These are phyloP conservation scores for Fraxinus americana DNA, from an alignment of 257 asterid species.

Conservation along the genomic window DNA sequence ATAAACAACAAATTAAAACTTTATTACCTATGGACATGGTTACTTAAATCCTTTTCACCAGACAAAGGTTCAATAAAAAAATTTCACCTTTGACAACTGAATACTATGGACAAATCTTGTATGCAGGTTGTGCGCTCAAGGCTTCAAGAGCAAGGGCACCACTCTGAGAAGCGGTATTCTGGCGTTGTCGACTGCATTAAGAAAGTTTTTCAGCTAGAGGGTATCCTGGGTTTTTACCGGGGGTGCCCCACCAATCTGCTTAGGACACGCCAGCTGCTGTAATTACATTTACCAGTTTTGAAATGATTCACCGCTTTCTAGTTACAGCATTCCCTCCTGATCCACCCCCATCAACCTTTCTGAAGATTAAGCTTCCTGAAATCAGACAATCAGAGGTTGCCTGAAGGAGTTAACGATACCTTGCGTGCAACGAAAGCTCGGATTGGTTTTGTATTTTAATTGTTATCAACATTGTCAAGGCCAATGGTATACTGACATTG, in stretches of 20 bases:
- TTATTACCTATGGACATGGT: neutral
- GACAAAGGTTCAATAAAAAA: neutral
- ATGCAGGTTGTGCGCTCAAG: constrained; percentile 92
- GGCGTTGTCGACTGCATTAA: constrained; percentile 80
- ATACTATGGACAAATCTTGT: neutral
- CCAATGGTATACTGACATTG: constrained; percentile 18
- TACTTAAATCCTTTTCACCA: neutral
- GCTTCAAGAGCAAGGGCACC: constrained; percentile 98
- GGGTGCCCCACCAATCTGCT: constrained; percentile 91
- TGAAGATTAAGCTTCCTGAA: constrained; percentile 24
- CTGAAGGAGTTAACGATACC: constrained; percentile 1
- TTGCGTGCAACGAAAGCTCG: neutral
- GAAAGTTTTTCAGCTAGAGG: constrained; percentile 77
- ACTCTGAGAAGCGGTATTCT: constrained; percentile 80
- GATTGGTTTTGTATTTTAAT: constrained; percentile 3
- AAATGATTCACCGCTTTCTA: constrained; percentile 94
- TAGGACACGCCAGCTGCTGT: constrained; percentile 95
- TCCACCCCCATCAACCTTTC: constrained; percentile 58
- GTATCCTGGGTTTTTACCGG: constrained; percentile 79
- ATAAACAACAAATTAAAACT: neutral
- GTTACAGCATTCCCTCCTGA: constrained; percentile 65
- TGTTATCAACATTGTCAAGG: neutral
- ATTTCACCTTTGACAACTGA: neutral
- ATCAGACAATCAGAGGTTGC: neutral
- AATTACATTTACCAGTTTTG: constrained; percentile 97